Evolutionary conservation across 768 basidiomycete genomes (phyloP).

Genomic region (Tricholoma terreum): DNA sequence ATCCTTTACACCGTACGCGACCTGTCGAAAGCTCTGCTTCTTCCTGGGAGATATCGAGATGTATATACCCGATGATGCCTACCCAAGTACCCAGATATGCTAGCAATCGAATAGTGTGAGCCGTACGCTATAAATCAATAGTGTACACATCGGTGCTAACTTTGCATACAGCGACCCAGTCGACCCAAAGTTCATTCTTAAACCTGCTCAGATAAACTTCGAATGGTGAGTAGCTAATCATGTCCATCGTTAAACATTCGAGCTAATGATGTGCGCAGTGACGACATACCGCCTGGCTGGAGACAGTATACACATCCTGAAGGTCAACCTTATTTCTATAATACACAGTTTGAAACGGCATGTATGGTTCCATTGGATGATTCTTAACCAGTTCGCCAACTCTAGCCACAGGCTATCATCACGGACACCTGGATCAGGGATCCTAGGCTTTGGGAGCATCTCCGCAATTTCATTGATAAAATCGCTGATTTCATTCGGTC

Average conservation of each 20-base stretch:
- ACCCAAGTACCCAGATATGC: not conserved
- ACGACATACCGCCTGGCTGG: conserved; percentile 23
- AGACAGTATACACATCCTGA: conserved; percentile 26
- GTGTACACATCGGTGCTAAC: not conserved
- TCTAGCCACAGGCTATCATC: conserved; percentile 29
- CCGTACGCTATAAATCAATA: not conserved
- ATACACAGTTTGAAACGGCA: conserved; percentile 26
- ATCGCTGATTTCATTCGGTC: conserved; percentile 15
- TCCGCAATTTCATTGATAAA: conserved; percentile 12
- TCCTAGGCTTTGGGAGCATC: conserved; percentile 15
- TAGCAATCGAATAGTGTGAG: not conserved
- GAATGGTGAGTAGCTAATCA: not conserved
- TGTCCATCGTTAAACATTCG: too few relatives aligned
- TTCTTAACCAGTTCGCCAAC: not conserved
- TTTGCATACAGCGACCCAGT: not conserved
- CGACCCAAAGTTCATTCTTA: not conserved
- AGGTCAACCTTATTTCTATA: conserved; percentile 27
- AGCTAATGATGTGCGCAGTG: not conserved
- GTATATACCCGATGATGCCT: not conserved
- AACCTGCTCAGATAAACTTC: not conserved
- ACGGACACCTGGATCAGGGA: conserved; percentile 41
- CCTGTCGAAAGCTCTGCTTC: not conserved
- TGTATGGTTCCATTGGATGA: not conserved
- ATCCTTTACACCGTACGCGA: not conserved
- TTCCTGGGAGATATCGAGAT: not conserved